Evolutionary conservation across 345 rosid genomes (phyloP), one percentile per base, ranked within the genome.

Genomic region (Bretschneidera sinensis): DNA sequence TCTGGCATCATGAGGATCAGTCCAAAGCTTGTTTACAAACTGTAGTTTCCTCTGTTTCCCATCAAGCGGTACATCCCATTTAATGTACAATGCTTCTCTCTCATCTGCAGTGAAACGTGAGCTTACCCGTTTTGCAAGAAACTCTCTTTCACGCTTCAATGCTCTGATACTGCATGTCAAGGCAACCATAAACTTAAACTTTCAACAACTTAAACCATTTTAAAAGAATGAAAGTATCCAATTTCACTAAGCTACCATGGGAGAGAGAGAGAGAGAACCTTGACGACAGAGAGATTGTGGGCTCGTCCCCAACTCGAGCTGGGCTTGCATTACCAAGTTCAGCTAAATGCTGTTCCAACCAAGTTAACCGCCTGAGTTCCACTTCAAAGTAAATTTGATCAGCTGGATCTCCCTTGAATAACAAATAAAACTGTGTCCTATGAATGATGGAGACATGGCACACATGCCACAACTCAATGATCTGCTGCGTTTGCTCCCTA

Each of bases 371-470:
- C 74, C 99, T 77, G 25, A 94, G 92, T 85, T 94, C 99, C 48
- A 94, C 99, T 74, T 94, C 97, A 89, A 94, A 81, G 76, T 94
- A 90, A 73, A 94, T 94, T 73, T 94, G 96, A 72, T 94, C 99
- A 28, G 97, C 94, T 55, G 86, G 87, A 59, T 95, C 99, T 9
- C 99, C 99, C 61, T 76, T 95, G 70, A 95, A 95, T 54, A 95
- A 78, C 52, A 95, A 74, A 73, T 95, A 95, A 67, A 95, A 95
- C 48, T 95, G 99, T 21, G 98, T 88, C 74, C 99, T 76, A 60
- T 95, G 98, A 59, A 95, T 85, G 45, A 95, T 82, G 60, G 99
- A 91, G 55, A 88, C 98, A 51, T 62, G 78, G 64, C 99, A 91
- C 20, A 79, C 70, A 75, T 95, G 95, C 98, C 98, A 92, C 23